These are phyloP conservation scores for Camelina neglecta DNA, from an alignment of 345 rosid genomes.

Conservation along the genomic window DNA sequence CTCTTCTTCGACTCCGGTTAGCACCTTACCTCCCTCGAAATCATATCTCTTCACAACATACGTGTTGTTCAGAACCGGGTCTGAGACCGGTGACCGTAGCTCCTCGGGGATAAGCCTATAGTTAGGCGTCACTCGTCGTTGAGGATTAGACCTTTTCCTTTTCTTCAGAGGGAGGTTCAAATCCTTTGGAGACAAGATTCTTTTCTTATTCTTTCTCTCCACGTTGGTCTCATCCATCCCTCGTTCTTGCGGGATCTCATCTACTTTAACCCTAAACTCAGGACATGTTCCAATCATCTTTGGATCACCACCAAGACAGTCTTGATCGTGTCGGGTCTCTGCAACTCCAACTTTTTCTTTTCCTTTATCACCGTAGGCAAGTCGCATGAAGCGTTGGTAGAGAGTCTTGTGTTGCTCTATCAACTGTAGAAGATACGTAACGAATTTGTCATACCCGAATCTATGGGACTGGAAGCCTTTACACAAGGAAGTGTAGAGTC, in stretches of 20 bases:
- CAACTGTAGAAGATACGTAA: neutral
- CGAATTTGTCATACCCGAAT: neutral
- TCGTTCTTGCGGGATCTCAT: neutral
- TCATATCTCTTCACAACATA: neutral
- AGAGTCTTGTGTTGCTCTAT: neutral
- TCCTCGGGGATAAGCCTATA: slow-evolving; percentile 19
- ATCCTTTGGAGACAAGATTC: neutral
- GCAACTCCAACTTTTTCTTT: neutral
- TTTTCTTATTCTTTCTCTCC: neutral
- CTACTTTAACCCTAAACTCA: neutral
- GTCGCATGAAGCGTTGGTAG: neutral
- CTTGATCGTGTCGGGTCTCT: neutral
- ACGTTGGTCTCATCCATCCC: neutral
- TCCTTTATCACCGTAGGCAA: neutral
- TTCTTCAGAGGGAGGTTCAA: neutral
- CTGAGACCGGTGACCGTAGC: neutral
- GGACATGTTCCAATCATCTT: slow-evolving; percentile 5
- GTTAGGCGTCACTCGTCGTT: neutral
- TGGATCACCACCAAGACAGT: neutral
- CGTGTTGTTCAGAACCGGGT: neutral
- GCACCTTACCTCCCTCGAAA: neutral
- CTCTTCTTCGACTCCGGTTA: neutral
- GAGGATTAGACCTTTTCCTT: neutral
- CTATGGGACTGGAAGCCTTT: neutral
- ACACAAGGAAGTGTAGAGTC: neutral